These are phyloP conservation scores for Zanthoxylum bungeanum DNA, from an alignment of 345 rosid species.

Conservation along the genomic window DNA sequence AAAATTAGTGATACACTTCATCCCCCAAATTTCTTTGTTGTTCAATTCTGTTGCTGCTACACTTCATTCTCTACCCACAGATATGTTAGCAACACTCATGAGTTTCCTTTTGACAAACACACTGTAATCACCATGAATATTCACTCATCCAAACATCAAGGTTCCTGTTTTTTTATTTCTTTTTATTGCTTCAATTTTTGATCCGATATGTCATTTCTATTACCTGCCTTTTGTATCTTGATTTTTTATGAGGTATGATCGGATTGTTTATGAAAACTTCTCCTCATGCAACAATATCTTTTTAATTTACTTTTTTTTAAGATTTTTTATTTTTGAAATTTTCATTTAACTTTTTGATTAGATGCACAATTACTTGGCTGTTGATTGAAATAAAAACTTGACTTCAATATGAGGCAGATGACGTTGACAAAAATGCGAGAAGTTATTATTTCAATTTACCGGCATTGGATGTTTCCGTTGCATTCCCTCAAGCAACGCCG, in stretches of 20 bases:
- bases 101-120: too few species aligned
- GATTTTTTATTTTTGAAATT: too few species aligned
- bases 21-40: too few species aligned
- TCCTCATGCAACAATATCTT: too few species aligned
- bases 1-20: too few species aligned
- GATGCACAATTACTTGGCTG: neutral
- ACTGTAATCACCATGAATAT: neutral
- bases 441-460: conserved; percentile 60
- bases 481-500: conserved; percentile 80
- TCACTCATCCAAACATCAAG: conserved; percentile 1
- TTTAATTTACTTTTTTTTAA: too few species aligned
- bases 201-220: neutral
- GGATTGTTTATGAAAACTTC: neutral
- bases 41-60: too few species aligned
- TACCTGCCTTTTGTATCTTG: neutral
- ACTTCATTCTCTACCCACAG: too few species aligned
- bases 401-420: conserved; percentile 10
- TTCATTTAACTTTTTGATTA: neutral
- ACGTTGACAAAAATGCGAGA: neutral
- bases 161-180: neutral
- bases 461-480: conserved; percentile 65
- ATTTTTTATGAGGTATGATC: neutral
- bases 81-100: too few species aligned
- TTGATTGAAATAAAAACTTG: neutral
- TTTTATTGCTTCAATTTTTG: neutral